phyloP scores from a whole-genome alignment of 1,284 basidiomycete genomes.

The Marasmius oreades region DNA sequence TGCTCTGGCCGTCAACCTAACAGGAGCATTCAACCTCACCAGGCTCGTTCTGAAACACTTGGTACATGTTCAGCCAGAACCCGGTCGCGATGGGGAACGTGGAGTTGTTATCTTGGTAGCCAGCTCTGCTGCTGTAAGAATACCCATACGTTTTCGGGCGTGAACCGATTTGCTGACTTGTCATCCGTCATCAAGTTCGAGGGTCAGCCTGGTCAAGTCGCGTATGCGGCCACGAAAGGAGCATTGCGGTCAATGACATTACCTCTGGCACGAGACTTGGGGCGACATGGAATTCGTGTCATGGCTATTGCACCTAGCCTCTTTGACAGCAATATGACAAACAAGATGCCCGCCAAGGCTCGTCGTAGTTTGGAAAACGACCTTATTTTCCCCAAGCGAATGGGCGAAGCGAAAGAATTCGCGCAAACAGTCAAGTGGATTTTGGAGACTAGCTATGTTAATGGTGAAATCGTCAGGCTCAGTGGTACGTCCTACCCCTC shows the following conservation, averaged over 20 bases:
- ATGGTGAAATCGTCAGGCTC: conserved; percentile 53
- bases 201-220: conserved; percentile 48
- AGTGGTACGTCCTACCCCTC: conserved; percentile 33
- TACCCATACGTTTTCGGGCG: not conserved
- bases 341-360: conserved; percentile 35
- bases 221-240: conserved; percentile 53
- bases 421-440: conserved; percentile 50
- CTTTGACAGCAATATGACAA: conserved; percentile 46
- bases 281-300: conserved; percentile 47
- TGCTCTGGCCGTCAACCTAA: conserved; percentile 46
- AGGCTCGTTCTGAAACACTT: conserved; percentile 48
- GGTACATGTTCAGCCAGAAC: conserved; percentile 40
- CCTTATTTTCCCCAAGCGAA: conserved; percentile 41
- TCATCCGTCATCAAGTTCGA: conserved; percentile 32
- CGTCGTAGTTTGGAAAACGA: conserved; percentile 34
- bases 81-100: conserved; percentile 44
- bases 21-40: conserved; percentile 52
- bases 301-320: conserved; percentile 50
- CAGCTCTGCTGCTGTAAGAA: conserved; percentile 53
- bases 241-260: conserved; percentile 51
- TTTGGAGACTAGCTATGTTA: conserved; percentile 49
- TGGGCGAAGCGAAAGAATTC: conserved; percentile 47
- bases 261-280: conserved; percentile 52
- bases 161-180: not conserved
- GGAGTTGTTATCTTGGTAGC: conserved; percentile 52